Conservation (phyloP, 169 alveolate species). For the Plasmodium gaboni region DNA sequence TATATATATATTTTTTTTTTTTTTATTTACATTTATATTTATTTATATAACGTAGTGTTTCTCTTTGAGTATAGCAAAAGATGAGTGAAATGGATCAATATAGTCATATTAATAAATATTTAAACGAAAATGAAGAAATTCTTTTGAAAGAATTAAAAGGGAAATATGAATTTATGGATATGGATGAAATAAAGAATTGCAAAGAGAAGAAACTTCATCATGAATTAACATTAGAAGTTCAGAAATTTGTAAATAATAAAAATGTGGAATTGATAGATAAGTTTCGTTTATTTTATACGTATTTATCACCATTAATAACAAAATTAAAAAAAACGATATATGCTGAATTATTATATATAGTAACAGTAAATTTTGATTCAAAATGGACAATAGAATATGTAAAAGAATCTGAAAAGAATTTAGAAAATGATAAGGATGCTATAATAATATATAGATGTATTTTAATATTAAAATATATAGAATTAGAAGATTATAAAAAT, state of each 20-base stretch:
- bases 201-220: conserved; percentile 58
- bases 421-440: conserved; percentile 75
- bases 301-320: conserved; percentile 42
- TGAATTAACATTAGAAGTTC: conserved; percentile 60
- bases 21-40: neutral
- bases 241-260: conserved; percentile 42
- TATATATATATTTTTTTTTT: neutral
- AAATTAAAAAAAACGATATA: conserved; percentile 54
- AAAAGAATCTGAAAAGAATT: conserved; percentile 49
- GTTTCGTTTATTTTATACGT: conserved; percentile 45
- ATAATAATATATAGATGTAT: conserved; percentile 72
- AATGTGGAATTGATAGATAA: conserved; percentile 43
- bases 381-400: conserved; percentile 50
- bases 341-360: conserved; percentile 64
- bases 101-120: neutral
- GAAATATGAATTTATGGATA: conserved; percentile 23
- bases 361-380: conserved; percentile 24
- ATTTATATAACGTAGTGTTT: too few species aligned
- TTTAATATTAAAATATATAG: conserved; percentile 41
- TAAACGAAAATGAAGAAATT: conserved; percentile 32
- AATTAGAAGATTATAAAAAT: conserved; percentile 43
- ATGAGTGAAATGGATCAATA: neutral
- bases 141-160: conserved; percentile 25
- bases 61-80: neutral
- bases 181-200: conserved; percentile 31